Conservation (phyloP, 148 eudicot genomes). For the Agrostemma githago region DNA sequence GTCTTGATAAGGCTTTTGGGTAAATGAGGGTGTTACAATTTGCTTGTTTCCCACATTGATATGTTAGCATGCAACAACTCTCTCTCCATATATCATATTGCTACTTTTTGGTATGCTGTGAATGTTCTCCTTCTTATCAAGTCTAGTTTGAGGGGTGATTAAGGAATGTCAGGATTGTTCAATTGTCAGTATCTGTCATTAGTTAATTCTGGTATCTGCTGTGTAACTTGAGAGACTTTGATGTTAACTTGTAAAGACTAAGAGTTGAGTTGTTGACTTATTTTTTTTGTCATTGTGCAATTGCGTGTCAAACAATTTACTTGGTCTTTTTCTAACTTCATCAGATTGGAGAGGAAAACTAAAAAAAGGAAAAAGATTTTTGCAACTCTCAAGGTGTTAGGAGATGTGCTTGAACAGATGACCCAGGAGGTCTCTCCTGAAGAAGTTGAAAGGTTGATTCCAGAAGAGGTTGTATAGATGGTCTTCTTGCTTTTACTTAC, state of each 20-base stretch:
- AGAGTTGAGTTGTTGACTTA: not conserved
- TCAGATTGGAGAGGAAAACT: constrained; percentile 84
- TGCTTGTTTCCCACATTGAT: not conserved
- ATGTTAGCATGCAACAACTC: not conserved
- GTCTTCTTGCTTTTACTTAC: not conserved
- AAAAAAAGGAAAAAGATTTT: constrained; percentile 84
- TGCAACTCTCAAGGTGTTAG: constrained; percentile 86
- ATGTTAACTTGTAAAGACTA: not conserved
- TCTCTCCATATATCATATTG: not conserved
- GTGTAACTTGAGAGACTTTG: not conserved
- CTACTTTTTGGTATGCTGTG: not conserved
- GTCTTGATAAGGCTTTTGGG: no score
- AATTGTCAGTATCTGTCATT: not conserved
- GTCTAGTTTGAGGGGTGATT: not conserved
- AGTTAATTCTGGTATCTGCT: not conserved
- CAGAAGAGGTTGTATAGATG: constrained; percentile 62
- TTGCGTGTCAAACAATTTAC: not conserved
- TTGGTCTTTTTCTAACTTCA: not conserved
- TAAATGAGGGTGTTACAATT: no score
- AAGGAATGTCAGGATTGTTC: not conserved
- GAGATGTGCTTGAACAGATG: constrained; percentile 83
- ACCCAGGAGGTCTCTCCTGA: constrained; percentile 80
- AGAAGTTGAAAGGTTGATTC: constrained; percentile 78
- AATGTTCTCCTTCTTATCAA: not conserved
- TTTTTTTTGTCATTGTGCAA: not conserved